phyloP scores from a whole-genome alignment of 306 rosid species.

The Dalbergia oliveri region DNA sequence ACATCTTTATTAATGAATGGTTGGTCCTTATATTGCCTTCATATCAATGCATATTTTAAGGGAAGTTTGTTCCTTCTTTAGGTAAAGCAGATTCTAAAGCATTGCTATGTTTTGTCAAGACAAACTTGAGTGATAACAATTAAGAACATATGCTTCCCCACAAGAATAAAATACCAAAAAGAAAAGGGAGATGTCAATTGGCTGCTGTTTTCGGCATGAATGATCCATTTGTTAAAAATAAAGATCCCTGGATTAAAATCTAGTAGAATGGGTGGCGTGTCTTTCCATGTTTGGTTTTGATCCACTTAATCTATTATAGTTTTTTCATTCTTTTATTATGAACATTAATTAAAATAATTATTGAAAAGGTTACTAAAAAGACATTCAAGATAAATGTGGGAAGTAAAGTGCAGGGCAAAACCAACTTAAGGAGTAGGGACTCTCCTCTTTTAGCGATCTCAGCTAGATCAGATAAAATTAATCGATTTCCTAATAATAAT shows the following conservation, averaged over 20 bases:
- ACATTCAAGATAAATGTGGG: constrained; percentile 30
- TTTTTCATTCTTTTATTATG: constrained; percentile 11
- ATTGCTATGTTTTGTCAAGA: constrained; percentile 22
- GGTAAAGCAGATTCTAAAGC: constrained; percentile 42
- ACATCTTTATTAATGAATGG: constrained; percentile 6
- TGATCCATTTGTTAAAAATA: not conserved
- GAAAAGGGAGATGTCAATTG: constrained; percentile 5
- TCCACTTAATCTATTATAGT: not conserved
- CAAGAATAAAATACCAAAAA: constrained; percentile 26
- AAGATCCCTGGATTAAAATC: constrained; percentile 10
- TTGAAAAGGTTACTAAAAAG: constrained; percentile 9
- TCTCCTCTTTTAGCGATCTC: no score
- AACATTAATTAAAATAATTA: not conserved
- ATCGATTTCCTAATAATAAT: no score
- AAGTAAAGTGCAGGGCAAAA: not conserved
- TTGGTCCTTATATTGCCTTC: constrained; percentile 33
- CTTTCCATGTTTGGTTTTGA: constrained; percentile 9
- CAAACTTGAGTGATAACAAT: constrained; percentile 39
- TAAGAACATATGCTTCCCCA: constrained; percentile 4
- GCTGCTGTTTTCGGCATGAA: not conserved
- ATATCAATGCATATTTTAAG: constrained; percentile 27
- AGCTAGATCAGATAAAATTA: no score
- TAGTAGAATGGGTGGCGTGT: not conserved
- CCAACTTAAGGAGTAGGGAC: not conserved
- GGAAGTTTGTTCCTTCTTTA: constrained; percentile 29